Percentiles rank a stretch among this genome's conserved stretches.
phyloP scores from a whole-genome alignment of 768 basidiomycete genomes.

The Leucosporidium scottii region DNA sequence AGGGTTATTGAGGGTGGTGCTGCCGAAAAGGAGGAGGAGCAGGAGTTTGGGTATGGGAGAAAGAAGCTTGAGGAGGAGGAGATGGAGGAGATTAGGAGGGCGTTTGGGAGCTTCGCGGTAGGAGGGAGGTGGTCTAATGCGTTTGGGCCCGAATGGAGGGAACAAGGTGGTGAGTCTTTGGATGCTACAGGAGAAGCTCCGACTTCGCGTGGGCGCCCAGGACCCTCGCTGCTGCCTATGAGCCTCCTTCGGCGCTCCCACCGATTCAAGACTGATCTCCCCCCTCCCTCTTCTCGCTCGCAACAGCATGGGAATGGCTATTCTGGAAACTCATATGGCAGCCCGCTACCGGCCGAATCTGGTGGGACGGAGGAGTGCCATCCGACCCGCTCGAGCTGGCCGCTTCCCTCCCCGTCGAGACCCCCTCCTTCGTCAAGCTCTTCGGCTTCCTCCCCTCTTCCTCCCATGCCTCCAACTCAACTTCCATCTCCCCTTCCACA shows the following conservation, averaged over 20 bases:
- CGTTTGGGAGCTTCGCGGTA: slow-evolving; percentile 36
- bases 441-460: background rate
- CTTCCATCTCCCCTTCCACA: background rate
- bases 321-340: slow-evolving; percentile 4
- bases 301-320: slow-evolving; percentile 20
- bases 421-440: slow-evolving; percentile 31
- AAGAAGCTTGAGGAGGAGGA: background rate
- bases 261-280: background rate
- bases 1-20: background rate
- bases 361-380: slow-evolving; percentile 37
- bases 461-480: background rate
- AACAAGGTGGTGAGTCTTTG: slow-evolving; percentile 33
- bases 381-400: slow-evolving; percentile 35
- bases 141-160: slow-evolving; percentile 37
- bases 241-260: background rate
- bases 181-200: no score
- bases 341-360: slow-evolving; percentile 27
- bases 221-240: background rate
- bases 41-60: background rate
- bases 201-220: no score
- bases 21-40: background rate
- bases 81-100: background rate
- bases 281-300: background rate
- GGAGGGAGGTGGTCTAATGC: slow-evolving; percentile 40
- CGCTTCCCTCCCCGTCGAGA: slow-evolving; percentile 36